Percentiles rank a stretch among this genome's conserved stretches.
phyloP scores from a whole-genome alignment of 2,329 filamentous ascomycete species.

The Orbilia javanica region DNA sequence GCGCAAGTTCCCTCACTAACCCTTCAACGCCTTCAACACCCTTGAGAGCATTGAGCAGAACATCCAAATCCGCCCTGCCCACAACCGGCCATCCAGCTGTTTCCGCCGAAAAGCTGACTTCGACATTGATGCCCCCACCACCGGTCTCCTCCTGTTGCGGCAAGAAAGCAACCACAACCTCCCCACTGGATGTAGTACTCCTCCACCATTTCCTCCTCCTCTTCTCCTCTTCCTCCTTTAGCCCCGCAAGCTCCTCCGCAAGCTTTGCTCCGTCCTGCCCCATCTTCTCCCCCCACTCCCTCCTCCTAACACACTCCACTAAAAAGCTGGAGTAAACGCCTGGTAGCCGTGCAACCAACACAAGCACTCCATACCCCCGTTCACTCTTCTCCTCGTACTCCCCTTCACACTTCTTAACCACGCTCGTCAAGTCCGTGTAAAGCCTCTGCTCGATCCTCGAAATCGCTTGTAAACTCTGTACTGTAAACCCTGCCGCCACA shows the following conservation, averaged over 20 bases:
- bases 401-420: constrained; percentile 78
- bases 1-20: constrained; percentile 78
- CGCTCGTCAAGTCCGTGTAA: constrained; percentile 71
- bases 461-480: constrained; percentile 49
- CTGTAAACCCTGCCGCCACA: constrained; percentile 25
- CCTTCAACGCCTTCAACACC: constrained; percentile 75
- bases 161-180: constrained; percentile 69
- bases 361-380: constrained; percentile 80
- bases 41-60: constrained; percentile 77
- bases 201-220: constrained; percentile 91
- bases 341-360: constrained; percentile 83
- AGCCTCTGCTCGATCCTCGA: constrained; percentile 50
- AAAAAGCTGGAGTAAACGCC: constrained; percentile 90
- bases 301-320: constrained; percentile 84
- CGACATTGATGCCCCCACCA: constrained; percentile 57
- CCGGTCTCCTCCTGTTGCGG: constrained; percentile 70
- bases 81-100: constrained; percentile 86
- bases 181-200: constrained; percentile 75
- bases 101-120: constrained; percentile 61
- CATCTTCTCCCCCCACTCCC: constrained; percentile 93
- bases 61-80: constrained; percentile 79
- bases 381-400: constrained; percentile 78
- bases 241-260: constrained; percentile 90
- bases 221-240: constrained; percentile 92
- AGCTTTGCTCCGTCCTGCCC: constrained; percentile 86